phyloP scores from a whole-genome alignment of 2,329 filamentous ascomycete genomes.

The Chaetomiaceae sp. region DNA sequence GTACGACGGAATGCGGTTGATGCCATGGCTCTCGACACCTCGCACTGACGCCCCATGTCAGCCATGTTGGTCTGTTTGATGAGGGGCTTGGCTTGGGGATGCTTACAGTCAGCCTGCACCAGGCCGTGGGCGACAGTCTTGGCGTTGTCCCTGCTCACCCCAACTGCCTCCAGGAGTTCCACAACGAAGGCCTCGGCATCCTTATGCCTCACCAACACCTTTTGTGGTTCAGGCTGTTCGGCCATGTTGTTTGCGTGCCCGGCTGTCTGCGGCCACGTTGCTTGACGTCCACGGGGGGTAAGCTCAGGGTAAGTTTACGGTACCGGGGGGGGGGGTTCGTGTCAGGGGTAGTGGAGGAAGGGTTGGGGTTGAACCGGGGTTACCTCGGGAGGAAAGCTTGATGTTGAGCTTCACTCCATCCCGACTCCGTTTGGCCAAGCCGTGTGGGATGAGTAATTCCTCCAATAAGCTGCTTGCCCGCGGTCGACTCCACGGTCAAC shows the following conservation, averaged over 20 bases:
- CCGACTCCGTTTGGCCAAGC: too few relatives aligned
- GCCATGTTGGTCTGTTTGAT: too few relatives aligned
- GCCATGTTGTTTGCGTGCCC: not conserved
- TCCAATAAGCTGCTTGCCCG: too few relatives aligned
- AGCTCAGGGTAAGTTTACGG: too few relatives aligned
- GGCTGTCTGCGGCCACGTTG: not conserved
- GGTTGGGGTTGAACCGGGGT: too few relatives aligned
- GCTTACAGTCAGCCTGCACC: slow-evolving; percentile 57
- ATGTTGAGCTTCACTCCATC: too few relatives aligned
- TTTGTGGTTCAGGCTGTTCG: not conserved
- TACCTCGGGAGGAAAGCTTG: too few relatives aligned
- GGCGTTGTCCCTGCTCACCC: slow-evolving; percentile 54
- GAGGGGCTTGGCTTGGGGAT: too few relatives aligned
- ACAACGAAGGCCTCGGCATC: slow-evolving; percentile 40
- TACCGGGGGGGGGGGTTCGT: too few relatives aligned
- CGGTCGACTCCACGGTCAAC: too few relatives aligned
- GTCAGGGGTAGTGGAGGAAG: too few relatives aligned
- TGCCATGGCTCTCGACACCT: slow-evolving; percentile 72
- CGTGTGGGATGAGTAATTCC: too few relatives aligned
- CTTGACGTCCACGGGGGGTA: not conserved
- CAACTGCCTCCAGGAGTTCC: slow-evolving; percentile 53
- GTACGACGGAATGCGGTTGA: slow-evolving; percentile 73
- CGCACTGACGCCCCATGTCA: slow-evolving; percentile 38
- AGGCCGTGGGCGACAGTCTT: slow-evolving; percentile 60
- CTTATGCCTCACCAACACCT: slow-evolving; percentile 11